Evolutionary conservation across 2,329 filamentous ascomycete genomes (phyloP).

Genomic region (Stemphylium beticola): DNA sequence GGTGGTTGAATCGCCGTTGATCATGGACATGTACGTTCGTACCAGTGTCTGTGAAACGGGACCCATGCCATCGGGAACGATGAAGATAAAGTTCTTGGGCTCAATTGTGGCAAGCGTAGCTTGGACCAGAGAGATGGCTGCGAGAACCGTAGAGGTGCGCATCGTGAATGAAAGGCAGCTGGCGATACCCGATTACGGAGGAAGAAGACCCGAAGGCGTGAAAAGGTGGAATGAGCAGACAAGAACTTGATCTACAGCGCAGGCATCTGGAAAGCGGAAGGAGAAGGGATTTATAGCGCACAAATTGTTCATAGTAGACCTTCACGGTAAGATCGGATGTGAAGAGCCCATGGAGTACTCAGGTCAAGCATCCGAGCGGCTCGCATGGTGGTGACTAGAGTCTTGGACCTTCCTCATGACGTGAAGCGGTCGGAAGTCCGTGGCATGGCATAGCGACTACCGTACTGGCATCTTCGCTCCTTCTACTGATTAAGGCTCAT

Average conservation of each 20-base stretch:
- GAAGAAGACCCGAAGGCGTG: not conserved
- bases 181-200: not conserved
- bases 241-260: not conserved
- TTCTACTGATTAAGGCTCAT: not conserved
- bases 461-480: not conserved
- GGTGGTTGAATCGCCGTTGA: slow-evolving; percentile 24
- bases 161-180: not conserved
- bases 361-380: not conserved
- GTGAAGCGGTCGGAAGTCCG: not conserved
- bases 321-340: not conserved
- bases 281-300: not conserved
- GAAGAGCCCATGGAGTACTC: not conserved
- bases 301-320: not conserved
- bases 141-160: not conserved
- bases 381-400: not conserved
- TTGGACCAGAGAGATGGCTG: slow-evolving; percentile 1
- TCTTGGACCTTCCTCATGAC: not conserved
- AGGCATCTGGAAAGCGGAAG: not conserved
- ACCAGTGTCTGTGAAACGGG: slow-evolving; percentile 32
- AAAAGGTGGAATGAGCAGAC: not conserved
- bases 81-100: slow-evolving; percentile 31
- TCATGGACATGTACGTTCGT: slow-evolving; percentile 28
- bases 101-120: slow-evolving; percentile 3
- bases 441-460: too few relatives aligned
- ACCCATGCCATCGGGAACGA: slow-evolving; percentile 34